Evolutionary conservation across 192 early-diverging fungal species (phyloP).

Genomic region (Anaeromyces robustus): DNA sequence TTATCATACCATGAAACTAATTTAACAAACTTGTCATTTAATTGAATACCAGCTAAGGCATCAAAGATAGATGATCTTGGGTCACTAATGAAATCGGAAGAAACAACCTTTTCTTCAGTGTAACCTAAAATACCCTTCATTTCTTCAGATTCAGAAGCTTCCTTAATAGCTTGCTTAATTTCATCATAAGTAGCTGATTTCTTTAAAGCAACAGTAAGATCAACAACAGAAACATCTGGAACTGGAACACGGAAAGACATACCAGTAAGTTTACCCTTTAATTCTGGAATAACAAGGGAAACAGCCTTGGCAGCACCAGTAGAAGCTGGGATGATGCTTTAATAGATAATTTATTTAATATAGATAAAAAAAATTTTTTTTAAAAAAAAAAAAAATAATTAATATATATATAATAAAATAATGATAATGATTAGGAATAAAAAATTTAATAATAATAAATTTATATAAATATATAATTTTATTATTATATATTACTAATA

Average conservation of each 20-base stretch:
- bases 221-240: conserved; percentile 4
- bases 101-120: conserved; percentile 1
- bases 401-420: too few relatives aligned
- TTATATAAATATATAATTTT: too few relatives aligned
- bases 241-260: conserved; percentile 2
- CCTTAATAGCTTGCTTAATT: conserved; percentile 1
- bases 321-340: conserved; percentile 1
- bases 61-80: background rate
- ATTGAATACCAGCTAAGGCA: conserved; percentile 65
- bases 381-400: too few relatives aligned
- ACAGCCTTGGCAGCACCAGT: conserved; percentile 2
- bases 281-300: conserved; percentile 2
- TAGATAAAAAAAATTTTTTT: too few relatives aligned
- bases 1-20: conserved; percentile 64
- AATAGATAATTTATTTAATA: background rate
- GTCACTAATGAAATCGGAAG: background rate
- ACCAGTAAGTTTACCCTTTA: conserved; percentile 6
- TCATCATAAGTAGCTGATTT: background rate
- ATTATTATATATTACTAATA: too few relatives aligned
- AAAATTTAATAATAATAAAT: too few relatives aligned
- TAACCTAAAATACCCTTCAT: conserved; percentile 3
- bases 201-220: conserved; percentile 2
- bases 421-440: too few relatives aligned
- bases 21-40: conserved; percentile 94
- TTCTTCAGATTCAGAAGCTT: background rate